A percentile compares a stretch with the other conserved stretches of the same genome.
These are phyloP conservation scores for Tetracentron sinense DNA, from an alignment of 164 flowering plant species.

Conservation along the genomic window DNA sequence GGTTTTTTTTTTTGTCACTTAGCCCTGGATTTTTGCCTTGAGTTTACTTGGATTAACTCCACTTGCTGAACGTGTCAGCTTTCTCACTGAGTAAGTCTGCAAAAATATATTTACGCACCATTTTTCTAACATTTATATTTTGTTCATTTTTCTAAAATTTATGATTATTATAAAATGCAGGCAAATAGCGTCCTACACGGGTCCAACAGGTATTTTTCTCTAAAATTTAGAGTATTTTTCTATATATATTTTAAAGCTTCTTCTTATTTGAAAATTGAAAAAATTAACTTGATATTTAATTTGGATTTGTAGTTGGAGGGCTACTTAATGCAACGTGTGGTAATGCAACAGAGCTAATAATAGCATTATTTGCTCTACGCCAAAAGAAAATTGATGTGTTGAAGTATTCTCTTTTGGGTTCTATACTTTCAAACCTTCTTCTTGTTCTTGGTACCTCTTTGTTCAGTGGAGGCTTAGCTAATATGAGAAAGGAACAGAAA, in stretches of 20 bases:
- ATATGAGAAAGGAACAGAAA: slow-evolving; percentile 55
- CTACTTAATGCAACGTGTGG: slow-evolving; percentile 96
- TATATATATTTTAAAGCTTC: not conserved
- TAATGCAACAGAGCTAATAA: slow-evolving; percentile 92
- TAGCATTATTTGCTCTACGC: slow-evolving; percentile 69
- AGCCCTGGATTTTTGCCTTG: slow-evolving; percentile 88
- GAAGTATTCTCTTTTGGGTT: slow-evolving; percentile 86
- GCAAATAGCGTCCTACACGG: slow-evolving; percentile 80
- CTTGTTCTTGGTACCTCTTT: slow-evolving; percentile 89
- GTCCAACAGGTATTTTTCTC: slow-evolving; percentile 69
- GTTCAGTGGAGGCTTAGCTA: slow-evolving; percentile 78
- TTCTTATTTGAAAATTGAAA: no score
- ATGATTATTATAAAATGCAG: slow-evolving; percentile 35
- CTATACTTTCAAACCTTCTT: slow-evolving; percentile 87
- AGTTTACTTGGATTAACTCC: slow-evolving; percentile 84
- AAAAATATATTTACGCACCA: no score
- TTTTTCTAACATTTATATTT: not conserved
- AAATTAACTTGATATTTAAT: not conserved
- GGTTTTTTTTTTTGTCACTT: slow-evolving; percentile 13
- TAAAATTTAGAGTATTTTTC: not conserved
- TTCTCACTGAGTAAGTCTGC: slow-evolving; percentile 78
- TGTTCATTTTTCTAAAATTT: not conserved
- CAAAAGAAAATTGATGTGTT: slow-evolving; percentile 60
- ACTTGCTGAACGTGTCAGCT: slow-evolving; percentile 91
- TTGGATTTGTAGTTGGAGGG: slow-evolving; percentile 70